Evolutionary conservation across 2,329 filamentous ascomycete genomes (phyloP), one percentile per base, ranked within the genome.

Genomic region (Nectriaceae sp.): DNA sequence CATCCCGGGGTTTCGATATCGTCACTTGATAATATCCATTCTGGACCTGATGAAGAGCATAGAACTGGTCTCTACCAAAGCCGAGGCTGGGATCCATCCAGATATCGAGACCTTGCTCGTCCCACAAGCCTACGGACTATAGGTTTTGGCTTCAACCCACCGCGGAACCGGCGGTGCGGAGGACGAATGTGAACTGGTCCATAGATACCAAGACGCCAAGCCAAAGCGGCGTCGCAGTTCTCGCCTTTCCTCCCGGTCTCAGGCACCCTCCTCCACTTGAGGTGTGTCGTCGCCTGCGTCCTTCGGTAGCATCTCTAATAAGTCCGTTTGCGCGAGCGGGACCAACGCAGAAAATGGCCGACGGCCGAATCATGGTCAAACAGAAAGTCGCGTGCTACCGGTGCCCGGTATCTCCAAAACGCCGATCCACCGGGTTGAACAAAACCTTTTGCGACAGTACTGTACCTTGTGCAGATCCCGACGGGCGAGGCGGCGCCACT

Each of bases 241-340:
- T n/a, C n/a, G n/a, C n/a, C n/a, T n/a, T n/a, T n/a, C n/a, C n/a
- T n/a, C n/a, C n/a, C n/a, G n/a, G n/a, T n/a, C n/a, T n/a, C n/a
- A n/a, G n/a, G n/a, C n/a, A n/a, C n/a, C n/a, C n/a, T n/a, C n/a
- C n/a, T n/a, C n/a, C n/a, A n/a, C n/a, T n/a, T n/a, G n/a, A n/a
- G n/a, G n/a, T n/a, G n/a, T n/a, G n/a, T n/a, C 24, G 24, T 29
- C 24, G 6, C 24, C 24, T 13, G 6, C 24, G 13, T 29, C 24
- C 13, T 29, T 29, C 24, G 24, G 37, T 29, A 49, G 21, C 18
- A 31, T 40, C 15, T 41, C 46, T 42, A 49, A 40, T 31, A 49
- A 49, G 42, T 42, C 47, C 43, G 19, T 29, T 13, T 29, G 6
- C 6, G 24, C 24, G 24, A 29, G 13, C 24, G 24, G 24, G 13